Percentiles rank a stretch among this genome's conserved stretches.
Conservation (phyloP, 2,329 filamentous ascomycete genomes). For the Chlorencoelia australis region DNA sequence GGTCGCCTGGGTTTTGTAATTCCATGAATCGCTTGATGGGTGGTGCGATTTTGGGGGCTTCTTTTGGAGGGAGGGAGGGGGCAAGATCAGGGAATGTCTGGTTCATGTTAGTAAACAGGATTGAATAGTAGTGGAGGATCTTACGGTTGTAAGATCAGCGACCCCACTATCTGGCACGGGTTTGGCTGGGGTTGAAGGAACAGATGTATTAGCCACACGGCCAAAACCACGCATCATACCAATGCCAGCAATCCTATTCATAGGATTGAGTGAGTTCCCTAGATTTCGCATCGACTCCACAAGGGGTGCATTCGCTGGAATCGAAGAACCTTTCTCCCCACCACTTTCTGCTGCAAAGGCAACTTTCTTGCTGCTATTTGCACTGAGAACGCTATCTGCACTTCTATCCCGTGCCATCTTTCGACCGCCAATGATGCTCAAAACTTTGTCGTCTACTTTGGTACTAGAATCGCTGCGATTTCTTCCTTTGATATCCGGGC, state of each 20-base stretch:
- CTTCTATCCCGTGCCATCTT: slow-evolving; percentile 57
- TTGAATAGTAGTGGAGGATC: slow-evolving; percentile 14
- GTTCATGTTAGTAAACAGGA: not conserved
- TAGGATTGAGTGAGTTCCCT: slow-evolving; percentile 71
- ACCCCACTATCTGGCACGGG: slow-evolving; percentile 39
- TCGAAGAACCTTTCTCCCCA: slow-evolving; percentile 30
- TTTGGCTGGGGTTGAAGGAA: slow-evolving; percentile 31
- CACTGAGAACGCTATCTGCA: slow-evolving; percentile 61
- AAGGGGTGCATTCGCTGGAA: slow-evolving; percentile 39
- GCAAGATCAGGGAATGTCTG: slow-evolving; percentile 54
- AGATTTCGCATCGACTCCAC: slow-evolving; percentile 76
- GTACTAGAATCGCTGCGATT: slow-evolving; percentile 26
- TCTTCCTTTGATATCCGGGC: slow-evolving; percentile 18
- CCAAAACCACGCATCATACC: slow-evolving; percentile 68
- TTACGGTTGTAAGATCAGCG: slow-evolving; percentile 43
- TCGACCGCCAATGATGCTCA: slow-evolving; percentile 62
- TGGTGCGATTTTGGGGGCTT: slow-evolving; percentile 46
- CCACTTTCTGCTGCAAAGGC: slow-evolving; percentile 35
- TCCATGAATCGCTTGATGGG: slow-evolving; percentile 68
- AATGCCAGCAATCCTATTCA: slow-evolving; percentile 68
- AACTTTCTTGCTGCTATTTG: slow-evolving; percentile 47
- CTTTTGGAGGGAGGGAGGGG: slow-evolving; percentile 43
- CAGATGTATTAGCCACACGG: slow-evolving; percentile 32
- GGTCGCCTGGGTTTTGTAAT: slow-evolving; percentile 56
- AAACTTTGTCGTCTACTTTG: slow-evolving; percentile 52